Evolutionary conservation across 768 basidiomycete genomes (phyloP).

Genomic region (Kwoniella sp.): DNA sequence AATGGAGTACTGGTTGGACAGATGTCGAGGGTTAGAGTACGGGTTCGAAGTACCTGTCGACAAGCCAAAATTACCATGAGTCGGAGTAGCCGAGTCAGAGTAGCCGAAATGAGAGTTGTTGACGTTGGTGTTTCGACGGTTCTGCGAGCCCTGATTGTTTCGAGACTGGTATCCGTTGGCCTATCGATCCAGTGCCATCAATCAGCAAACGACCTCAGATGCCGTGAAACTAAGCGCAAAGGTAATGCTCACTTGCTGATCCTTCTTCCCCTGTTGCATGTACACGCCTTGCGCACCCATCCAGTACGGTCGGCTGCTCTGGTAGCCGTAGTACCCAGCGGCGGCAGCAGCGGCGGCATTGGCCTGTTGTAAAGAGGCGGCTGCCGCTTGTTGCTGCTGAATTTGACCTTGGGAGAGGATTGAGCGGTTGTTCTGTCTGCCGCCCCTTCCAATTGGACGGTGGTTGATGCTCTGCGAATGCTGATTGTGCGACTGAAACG

Average conservation of each 20-base stretch:
- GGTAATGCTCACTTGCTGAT: conserved; percentile 19
- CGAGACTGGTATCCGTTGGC: conserved; percentile 2
- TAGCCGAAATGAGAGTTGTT: conserved; percentile 17
- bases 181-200: not conserved
- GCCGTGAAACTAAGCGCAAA: no score
- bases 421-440: conserved; percentile 7
- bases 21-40: not conserved
- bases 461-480: not conserved
- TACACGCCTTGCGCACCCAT: conserved; percentile 2
- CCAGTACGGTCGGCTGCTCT: conserved; percentile 15
- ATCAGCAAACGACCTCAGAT: not conserved
- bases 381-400: conserved; percentile 5
- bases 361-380: conserved; percentile 4
- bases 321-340: conserved; percentile 14
- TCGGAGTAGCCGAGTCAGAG: conserved; percentile 6
- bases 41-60: not conserved
- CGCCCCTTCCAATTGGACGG: not conserved
- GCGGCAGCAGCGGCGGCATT: conserved; percentile 11
- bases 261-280: conserved; percentile 19
- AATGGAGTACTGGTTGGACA: not conserved
- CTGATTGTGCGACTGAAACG: not conserved
- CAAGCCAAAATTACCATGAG: not conserved
- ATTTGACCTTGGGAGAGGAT: not conserved
- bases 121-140: conserved; percentile 2
- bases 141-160: conserved; percentile 3